These are phyloP conservation scores for Linum tenue DNA, from an alignment of 345 rosid species.

Conservation along the genomic window DNA sequence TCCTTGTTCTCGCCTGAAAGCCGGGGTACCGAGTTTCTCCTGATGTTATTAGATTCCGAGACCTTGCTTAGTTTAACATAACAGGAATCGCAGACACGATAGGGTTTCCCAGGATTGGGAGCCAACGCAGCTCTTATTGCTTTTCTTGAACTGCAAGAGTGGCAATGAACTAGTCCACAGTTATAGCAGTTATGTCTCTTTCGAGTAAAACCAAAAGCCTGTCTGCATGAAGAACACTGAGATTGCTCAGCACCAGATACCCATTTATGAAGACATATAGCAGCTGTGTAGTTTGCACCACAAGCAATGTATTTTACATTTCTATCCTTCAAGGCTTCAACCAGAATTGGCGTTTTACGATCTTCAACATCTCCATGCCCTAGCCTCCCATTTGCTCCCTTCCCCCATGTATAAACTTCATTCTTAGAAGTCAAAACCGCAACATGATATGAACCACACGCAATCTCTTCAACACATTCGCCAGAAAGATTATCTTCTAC, in stretches of 20 bases:
- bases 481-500: constrained; percentile 59
- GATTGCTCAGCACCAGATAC: constrained; percentile 86
- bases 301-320: constrained; percentile 75
- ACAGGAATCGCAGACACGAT: constrained; percentile 92
- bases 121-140: constrained; percentile 73
- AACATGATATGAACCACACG: constrained; percentile 87
- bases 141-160: constrained; percentile 85
- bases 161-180: constrained; percentile 97
- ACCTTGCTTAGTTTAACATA: constrained; percentile 61
- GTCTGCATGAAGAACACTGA: constrained; percentile 89
- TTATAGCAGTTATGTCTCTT: constrained; percentile 94
- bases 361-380: constrained; percentile 94
- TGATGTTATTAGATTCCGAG: constrained; percentile 47
- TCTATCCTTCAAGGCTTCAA: constrained; percentile 81
- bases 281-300: constrained; percentile 80
- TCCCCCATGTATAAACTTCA: constrained; percentile 93
- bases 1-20: constrained; percentile 91
- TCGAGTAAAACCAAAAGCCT: constrained; percentile 84
- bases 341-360: constrained; percentile 62
- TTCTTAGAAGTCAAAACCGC: constrained; percentile 70
- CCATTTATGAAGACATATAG: constrained; percentile 91
- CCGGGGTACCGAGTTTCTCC: constrained; percentile 63
- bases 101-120: constrained; percentile 79
- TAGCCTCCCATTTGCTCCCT: constrained; percentile 93
- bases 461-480: constrained; percentile 74